Evolutionary conservation across 129 eudicot genomes (phyloP).

Genomic region (Tagetes patula): DNA sequence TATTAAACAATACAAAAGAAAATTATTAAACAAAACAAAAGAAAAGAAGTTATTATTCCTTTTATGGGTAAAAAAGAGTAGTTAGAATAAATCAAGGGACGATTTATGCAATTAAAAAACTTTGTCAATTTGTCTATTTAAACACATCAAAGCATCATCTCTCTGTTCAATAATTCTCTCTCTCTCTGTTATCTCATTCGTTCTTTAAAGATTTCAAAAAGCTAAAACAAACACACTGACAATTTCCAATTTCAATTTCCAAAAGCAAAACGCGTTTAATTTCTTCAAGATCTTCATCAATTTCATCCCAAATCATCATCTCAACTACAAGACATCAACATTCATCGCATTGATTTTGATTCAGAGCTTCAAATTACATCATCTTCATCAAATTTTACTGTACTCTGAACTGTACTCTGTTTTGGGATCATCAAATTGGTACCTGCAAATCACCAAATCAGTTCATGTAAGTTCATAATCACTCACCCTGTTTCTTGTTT

Average conservation of each 20-base stretch:
- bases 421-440: neutral
- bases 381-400: conserved; percentile 6
- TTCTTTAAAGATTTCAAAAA: conserved; percentile 30
- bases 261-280: conserved; percentile 39
- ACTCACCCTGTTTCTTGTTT: neutral
- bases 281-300: conserved; percentile 33
- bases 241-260: neutral
- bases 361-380: neutral
- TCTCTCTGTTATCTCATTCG: conserved; percentile 14
- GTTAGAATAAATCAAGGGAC: neutral
- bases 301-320: conserved; percentile 22
- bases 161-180: conserved; percentile 39
- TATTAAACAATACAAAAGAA: neutral
- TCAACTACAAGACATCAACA: conserved; percentile 11
- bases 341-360: conserved; percentile 7
- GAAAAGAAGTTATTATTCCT: neutral
- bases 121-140: conserved; percentile 17
- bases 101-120: neutral
- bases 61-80: neutral
- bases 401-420: neutral
- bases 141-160: conserved; percentile 31
- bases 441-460: neutral
- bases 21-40: neutral
- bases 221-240: neutral
- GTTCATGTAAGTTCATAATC: conserved; percentile 20